These are phyloP conservation scores for Amanita brunnescens DNA, from an alignment of 768 basidiomycete genomes.

Conservation along the genomic window DNA sequence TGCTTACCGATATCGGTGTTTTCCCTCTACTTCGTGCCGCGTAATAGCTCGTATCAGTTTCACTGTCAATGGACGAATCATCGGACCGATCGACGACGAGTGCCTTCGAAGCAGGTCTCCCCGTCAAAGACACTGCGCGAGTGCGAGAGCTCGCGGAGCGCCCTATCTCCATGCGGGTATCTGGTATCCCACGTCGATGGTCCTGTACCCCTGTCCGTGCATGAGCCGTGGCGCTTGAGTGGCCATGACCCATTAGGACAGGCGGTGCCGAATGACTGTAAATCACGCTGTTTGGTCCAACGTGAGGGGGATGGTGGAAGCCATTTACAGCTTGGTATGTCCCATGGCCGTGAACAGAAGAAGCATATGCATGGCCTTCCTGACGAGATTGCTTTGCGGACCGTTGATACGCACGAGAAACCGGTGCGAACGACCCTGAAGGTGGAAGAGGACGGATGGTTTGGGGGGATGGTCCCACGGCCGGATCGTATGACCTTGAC, in stretches of 20 bases:
- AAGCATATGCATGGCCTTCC: neutral
- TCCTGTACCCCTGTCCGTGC: slow-evolving; percentile 17
- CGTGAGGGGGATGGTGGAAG: slow-evolving; percentile 43
- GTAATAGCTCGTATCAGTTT: slow-evolving; percentile 1
- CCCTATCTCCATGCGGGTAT: slow-evolving; percentile 27
- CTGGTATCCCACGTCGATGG: slow-evolving; percentile 24
- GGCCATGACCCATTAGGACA: slow-evolving; percentile 27
- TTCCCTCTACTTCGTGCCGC: slow-evolving; percentile 23
- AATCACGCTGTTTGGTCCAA: slow-evolving; percentile 53
- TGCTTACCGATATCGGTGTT: slow-evolving; percentile 63
- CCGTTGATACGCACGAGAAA: slow-evolving; percentile 18
- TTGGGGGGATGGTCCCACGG: slow-evolving; percentile 21
- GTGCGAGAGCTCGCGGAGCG: neutral
- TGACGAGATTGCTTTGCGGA: slow-evolving; percentile 24
- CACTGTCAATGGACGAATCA: neutral
- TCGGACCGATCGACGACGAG: slow-evolving; percentile 3
- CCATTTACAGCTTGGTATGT: slow-evolving; percentile 51
- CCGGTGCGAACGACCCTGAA: slow-evolving; percentile 10
- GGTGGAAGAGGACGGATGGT: slow-evolving; percentile 13
- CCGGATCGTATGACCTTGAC: slow-evolving; percentile 26
- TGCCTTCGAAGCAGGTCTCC: neutral
- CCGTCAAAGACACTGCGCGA: neutral
- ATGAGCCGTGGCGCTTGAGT: slow-evolving; percentile 8
- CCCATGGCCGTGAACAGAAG: slow-evolving; percentile 15
- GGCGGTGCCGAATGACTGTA: slow-evolving; percentile 62